A percentile compares a stretch with the other conserved stretches of the same genome.
phyloP scores from a whole-genome alignment of 345 rosid species.

The Linum lewisii region DNA sequence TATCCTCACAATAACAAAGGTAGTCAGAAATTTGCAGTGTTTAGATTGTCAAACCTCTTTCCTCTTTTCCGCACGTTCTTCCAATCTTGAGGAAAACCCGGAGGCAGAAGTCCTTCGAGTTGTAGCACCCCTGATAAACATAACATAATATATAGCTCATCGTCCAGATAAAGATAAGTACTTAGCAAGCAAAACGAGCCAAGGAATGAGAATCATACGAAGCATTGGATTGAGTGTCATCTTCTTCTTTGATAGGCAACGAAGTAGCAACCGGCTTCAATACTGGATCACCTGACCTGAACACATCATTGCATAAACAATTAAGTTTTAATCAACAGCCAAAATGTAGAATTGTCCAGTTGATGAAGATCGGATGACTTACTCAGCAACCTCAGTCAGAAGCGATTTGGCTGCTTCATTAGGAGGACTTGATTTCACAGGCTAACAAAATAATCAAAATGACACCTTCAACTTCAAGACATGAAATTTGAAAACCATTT shows the following conservation, averaged over 20 bases:
- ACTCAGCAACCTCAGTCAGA: conserved; percentile 26
- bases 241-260: conserved; percentile 53
- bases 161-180: too few relatives aligned
- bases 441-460: conserved; percentile 24
- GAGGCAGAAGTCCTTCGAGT: conserved; percentile 38
- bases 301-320: conserved; percentile 2
- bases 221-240: conserved; percentile 68
- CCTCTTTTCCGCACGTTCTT: conserved; percentile 27
- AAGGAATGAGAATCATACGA: conserved; percentile 35
- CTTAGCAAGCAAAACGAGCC: neutral
- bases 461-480: neutral
- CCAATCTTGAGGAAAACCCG: conserved; percentile 25
- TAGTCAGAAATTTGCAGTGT: neutral
- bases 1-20: neutral
- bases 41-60: conserved; percentile 21
- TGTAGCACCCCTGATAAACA: conserved; percentile 29
- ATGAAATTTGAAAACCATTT: neutral
- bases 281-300: conserved; percentile 44
- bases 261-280: conserved; percentile 32
- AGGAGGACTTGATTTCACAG: conserved; percentile 29
- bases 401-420: conserved; percentile 25
- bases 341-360: neutral
- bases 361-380: conserved; percentile 16
- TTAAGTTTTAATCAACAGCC: too few relatives aligned
- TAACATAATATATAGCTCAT: neutral